These are phyloP conservation scores for Chrysoporthe deuterocubensis DNA, from an alignment of 2,329 filamentous ascomycete genomes.

Conservation along the genomic window DNA sequence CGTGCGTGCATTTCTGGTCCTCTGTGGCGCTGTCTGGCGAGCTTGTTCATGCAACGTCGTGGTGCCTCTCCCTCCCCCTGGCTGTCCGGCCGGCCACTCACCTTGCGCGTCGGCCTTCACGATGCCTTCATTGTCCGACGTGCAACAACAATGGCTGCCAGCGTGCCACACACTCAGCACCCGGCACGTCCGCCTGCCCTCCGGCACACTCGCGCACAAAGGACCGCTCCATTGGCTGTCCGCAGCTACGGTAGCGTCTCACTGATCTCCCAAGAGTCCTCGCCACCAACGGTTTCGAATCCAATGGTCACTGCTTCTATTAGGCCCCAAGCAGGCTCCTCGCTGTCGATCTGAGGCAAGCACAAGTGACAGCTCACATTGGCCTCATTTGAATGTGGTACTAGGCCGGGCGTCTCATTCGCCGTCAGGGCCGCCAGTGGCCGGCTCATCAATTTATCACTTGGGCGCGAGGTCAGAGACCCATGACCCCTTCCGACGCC, in stretches of 20 bases:
- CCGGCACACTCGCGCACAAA: background rate
- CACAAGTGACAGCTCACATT: conserved; percentile 1
- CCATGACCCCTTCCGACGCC: background rate
- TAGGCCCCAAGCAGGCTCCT: background rate
- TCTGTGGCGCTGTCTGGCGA: background rate
- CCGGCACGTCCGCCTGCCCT: background rate
- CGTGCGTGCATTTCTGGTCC: background rate
- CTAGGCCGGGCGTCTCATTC: background rate
- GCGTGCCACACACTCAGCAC: background rate
- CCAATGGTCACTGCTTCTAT: background rate
- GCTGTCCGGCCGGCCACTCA: background rate
- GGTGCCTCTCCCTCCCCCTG: too few relatives aligned
- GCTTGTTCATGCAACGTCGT: background rate
- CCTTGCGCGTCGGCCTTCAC: background rate
- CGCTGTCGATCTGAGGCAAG: background rate
- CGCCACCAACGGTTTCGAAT: background rate
- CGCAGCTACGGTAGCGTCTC: background rate
- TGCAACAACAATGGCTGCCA: background rate
- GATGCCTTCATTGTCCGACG: conserved; percentile 9
- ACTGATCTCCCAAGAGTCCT: background rate
- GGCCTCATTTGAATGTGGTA: background rate
- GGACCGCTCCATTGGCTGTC: background rate
- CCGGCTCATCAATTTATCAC: background rate
- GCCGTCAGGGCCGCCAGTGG: background rate
- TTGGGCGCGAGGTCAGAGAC: background rate